Evolutionary conservation across 257 asterid genomes (phyloP), one percentile per base, ranked within the genome.

Genomic region (Gentiana straminea): DNA sequence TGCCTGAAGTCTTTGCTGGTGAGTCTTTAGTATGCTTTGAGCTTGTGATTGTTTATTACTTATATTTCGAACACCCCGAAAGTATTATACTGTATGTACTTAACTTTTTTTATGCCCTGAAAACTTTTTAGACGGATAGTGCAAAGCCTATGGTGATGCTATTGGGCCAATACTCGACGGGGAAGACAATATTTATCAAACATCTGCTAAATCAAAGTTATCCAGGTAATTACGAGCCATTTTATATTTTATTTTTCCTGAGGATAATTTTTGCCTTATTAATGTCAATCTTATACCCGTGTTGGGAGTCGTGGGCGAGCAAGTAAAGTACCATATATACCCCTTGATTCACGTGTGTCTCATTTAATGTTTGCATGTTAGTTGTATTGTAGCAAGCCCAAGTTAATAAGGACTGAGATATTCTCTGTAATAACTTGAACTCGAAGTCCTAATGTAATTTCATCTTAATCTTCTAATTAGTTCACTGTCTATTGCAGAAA

Each of bases 81-180:
- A 8, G 33, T 3, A 55, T 55, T 3, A 13, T 36, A 11, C 4
- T n/a, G 34, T 15, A 5, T 7, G 15, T 48, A 34, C 24, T 55
- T 13, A 36, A 39, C 49, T 13, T 12, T 43, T 41, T 8, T 45
- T 8, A 45, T 38, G 24, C 15, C 53, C 44, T 36, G 56, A 13
- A 8, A 10, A 35, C 63, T 53, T 15, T 13, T 35, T 34, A 71
- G 77, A 41, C 80, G 57, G 81, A 83, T 70, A 91, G 96, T 77
- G 95, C 96, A 59, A 87, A 87, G 77, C 96, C 98, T n/a, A 91
- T 91, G 98, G 98, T 91, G 77, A 91, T 91, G 98, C 86, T 91
- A 56, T 71, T 91, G 84, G 98, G 98, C 61, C 98, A 91, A 64
- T 91, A 91, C 66, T 91, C 97, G 52, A 87, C 98, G 3, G 98